Evolutionary conservation across 352 stramenopile species (phyloP).

Genomic region (Pythium coloratum): DNA sequence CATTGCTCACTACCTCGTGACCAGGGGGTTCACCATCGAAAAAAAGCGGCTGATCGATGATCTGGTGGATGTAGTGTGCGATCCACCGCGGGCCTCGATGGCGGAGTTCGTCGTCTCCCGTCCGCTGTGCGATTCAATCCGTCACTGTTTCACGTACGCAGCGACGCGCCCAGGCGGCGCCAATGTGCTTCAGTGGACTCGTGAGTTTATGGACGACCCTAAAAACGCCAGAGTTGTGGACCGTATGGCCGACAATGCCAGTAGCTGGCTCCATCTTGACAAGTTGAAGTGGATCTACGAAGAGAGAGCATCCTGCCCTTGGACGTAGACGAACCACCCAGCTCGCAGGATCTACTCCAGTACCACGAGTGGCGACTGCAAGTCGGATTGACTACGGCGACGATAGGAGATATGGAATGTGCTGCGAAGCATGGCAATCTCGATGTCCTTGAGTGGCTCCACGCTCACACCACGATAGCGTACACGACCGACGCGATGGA

Average conservation of each 20-base stretch:
- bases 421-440: slow-evolving; percentile 4
- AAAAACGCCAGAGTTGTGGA: neutral
- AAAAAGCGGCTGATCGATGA: too few relatives aligned
- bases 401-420: neutral
- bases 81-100: neutral
- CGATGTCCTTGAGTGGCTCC: slow-evolving; percentile 18
- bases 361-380: slow-evolving; percentile 36
- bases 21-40: too few relatives aligned
- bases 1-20: too few relatives aligned
- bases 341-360: neutral
- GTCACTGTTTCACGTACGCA: neutral
- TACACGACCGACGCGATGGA: slow-evolving; percentile 4
- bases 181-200: neutral
- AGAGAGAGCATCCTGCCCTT: too few relatives aligned
- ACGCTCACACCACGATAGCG: neutral
- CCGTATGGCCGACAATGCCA: neutral
- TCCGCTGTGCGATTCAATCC: neutral
- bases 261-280: neutral
- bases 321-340: too few relatives aligned
- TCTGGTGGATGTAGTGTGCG: too few relatives aligned
- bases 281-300: neutral
- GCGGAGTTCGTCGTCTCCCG: neutral
- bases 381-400: slow-evolving; percentile 31
- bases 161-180: neutral
- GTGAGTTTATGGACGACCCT: neutral